phyloP scores from a whole-genome alignment of 2,329 filamentous ascomycete species.

The Pseudogymnoascus sp. region DNA sequence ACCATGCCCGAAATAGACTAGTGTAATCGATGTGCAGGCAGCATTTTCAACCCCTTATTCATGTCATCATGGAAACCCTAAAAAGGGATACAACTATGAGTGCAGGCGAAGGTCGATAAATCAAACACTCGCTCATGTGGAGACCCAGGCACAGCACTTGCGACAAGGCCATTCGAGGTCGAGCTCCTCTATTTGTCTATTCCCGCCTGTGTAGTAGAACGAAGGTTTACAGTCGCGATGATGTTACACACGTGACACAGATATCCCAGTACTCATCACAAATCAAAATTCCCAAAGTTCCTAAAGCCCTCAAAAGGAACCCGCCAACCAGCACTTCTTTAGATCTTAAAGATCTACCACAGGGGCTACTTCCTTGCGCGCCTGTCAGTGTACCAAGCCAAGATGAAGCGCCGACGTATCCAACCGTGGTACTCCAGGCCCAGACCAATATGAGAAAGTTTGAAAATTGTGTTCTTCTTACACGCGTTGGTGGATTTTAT shows the following conservation, averaged over 20 bases:
- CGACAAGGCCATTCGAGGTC: constrained; percentile 4
- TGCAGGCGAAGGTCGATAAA: background rate
- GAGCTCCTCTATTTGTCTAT: background rate
- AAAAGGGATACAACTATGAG: background rate
- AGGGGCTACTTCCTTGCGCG: background rate
- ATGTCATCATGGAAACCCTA: background rate
- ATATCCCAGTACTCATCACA: constrained; percentile 1
- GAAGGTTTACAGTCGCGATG: background rate
- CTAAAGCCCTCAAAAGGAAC: background rate
- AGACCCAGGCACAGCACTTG: background rate
- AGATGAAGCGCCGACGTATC: constrained; percentile 53
- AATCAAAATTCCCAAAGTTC: background rate
- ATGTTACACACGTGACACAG: background rate
- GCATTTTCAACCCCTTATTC: background rate
- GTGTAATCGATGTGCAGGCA: background rate
- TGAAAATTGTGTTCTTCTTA: constrained; percentile 83
- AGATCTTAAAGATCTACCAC: background rate
- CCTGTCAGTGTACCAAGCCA: background rate
- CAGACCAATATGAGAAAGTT: constrained; percentile 86
- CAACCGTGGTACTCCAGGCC: constrained; percentile 83
- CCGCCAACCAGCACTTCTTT: background rate
- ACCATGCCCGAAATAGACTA: background rate
- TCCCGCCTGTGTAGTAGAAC: background rate
- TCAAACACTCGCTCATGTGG: background rate
- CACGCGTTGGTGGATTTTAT: constrained; percentile 91